Percentiles rank a stretch among this genome's conserved stretches.
Conservation (phyloP, 164 flowering plant genomes). For the Stephania yunnanensis region DNA sequence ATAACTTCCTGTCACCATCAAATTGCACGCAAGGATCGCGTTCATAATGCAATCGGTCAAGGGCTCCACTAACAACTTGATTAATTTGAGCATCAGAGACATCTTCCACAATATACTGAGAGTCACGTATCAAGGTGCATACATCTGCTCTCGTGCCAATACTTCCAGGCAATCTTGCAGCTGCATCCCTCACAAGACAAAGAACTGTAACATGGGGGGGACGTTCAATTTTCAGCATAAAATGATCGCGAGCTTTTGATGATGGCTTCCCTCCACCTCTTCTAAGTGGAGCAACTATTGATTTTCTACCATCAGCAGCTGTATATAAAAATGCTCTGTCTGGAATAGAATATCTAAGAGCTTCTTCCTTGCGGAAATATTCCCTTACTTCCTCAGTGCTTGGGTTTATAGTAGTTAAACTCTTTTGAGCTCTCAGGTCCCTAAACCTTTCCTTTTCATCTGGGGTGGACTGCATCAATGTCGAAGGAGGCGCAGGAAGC, state of each 20-base stretch:
- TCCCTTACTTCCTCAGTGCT: conserved; percentile 85
- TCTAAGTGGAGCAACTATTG: conserved; percentile 92
- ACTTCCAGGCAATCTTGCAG: conserved; percentile 94
- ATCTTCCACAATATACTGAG: conserved; percentile 90
- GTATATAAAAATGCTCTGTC: conserved; percentile 93
- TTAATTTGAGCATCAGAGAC: conserved; percentile 86
- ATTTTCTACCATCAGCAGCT: conserved; percentile 91
- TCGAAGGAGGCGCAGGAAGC: conserved; percentile 80
- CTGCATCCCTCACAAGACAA: conserved; percentile 97
- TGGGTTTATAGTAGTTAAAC: conserved; percentile 72
- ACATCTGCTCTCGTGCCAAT: conserved; percentile 99
- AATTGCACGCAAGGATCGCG: conserved; percentile 96
- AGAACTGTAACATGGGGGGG: conserved; percentile 97
- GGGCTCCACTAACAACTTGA: conserved; percentile 94
- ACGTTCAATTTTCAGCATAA: conserved; percentile 87
- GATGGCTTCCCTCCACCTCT: conserved; percentile 97
- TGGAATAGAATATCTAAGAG: conserved; percentile 81
- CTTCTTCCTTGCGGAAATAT: conserved; percentile 84
- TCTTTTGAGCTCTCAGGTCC: conserved; percentile 92
- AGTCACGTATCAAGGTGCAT: conserved; percentile 89
- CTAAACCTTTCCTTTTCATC: conserved; percentile 94
- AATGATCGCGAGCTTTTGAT: conserved; percentile 96
- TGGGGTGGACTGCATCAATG: conserved; percentile 53
- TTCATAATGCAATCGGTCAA: conserved; percentile 96
- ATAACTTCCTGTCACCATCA: conserved; percentile 83